Evolutionary conservation across 2,329 filamentous ascomycete genomes (phyloP), one percentile per base, ranked within the genome.

Genomic region (Hypoxylon sp.): DNA sequence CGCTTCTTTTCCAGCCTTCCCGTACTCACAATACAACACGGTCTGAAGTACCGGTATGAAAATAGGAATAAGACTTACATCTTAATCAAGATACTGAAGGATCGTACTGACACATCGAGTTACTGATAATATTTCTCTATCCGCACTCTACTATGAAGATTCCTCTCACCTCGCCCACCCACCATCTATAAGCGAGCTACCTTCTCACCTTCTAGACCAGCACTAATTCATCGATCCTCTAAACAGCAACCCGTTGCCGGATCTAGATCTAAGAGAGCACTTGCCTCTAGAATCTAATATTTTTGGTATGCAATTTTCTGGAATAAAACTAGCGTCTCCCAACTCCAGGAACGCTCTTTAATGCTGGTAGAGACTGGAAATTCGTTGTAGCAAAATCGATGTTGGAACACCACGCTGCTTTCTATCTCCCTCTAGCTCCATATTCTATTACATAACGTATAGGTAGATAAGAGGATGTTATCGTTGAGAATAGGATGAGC

Each of bases 191-290:
- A 17, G n/a, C 5, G 8, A 42, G 2, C 37, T 35, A 37, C 1
- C 17, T n/a, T 3, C 11, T 20, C 48, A n/a, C 31, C 13, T 22
- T 44, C 42, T 55, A 31, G 13, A 10, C 31, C 1, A 10, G n/a
- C n/a, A 14, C n/a, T 27, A 3, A 22, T 11, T 20, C 30, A 20
- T n/a, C 13, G 7, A 3, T 22, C 37, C 25, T 65, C 53, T 62
- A 44, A 10, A 17, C 11, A 51, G 35, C 17, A 65, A 51, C 40
- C 59, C 53, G 53, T 56, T 48, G 48, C 48, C 49, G 48, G 40
- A 61, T 61, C 30, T 56, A 61, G 53, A 65, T 65, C 61, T 65
- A 68, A 61, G 49, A 63, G 49, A 60, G 53, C 37, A 58, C 61
- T 50, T 33, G 61, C 57, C 33, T 22, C 56, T 31, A 50, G 31